Evolutionary conservation across 1,284 basidiomycete species (phyloP).

Genomic region (Cryptococcus sp.): DNA sequence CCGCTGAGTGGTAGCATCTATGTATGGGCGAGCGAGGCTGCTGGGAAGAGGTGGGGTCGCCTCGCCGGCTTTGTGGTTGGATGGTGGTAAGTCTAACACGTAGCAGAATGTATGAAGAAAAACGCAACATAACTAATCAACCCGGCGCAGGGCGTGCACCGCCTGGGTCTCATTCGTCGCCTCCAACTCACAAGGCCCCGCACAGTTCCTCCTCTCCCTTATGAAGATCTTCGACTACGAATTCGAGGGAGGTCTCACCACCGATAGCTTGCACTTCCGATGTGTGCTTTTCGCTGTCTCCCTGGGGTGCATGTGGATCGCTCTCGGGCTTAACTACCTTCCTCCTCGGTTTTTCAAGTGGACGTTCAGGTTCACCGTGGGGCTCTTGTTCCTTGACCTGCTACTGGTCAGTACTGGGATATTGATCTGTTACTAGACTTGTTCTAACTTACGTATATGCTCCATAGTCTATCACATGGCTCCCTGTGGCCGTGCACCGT

Average conservation of each 20-base stretch:
- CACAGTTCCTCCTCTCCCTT: constrained; percentile 78
- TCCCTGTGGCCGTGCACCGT: constrained; percentile 52
- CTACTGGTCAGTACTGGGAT: constrained; percentile 1
- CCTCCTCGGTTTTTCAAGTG: constrained; percentile 61
- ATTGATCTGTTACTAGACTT: not conserved
- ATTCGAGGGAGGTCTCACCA: constrained; percentile 60
- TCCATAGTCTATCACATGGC: constrained; percentile 62
- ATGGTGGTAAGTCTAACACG: constrained; percentile 82
- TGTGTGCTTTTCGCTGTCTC: constrained; percentile 64
- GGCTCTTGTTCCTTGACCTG: constrained; percentile 4
- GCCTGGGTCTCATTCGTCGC: constrained; percentile 88
- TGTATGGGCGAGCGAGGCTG: constrained; percentile 84
- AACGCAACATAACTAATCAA: constrained; percentile 9
- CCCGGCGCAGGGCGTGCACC: constrained; percentile 61
- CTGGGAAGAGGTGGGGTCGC: constrained; percentile 51
- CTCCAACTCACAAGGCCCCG: constrained; percentile 54
- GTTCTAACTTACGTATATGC: too few relatives aligned
- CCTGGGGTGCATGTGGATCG: constrained; percentile 40
- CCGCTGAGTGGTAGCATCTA: constrained; percentile 84
- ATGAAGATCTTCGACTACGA: constrained; percentile 60
- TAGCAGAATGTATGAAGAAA: constrained; percentile 76
- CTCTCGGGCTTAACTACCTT: constrained; percentile 75
- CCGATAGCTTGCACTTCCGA: constrained; percentile 72
- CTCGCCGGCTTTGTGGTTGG: constrained; percentile 36
- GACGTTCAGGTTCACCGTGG: constrained; percentile 58